A percentile compares a stretch with the other conserved stretches of the same genome.
These are phyloP conservation scores for Phycomyces blakesleeanus DNA, from an alignment of 192 early-diverging fungal genomes.

Conservation along the genomic window DNA sequence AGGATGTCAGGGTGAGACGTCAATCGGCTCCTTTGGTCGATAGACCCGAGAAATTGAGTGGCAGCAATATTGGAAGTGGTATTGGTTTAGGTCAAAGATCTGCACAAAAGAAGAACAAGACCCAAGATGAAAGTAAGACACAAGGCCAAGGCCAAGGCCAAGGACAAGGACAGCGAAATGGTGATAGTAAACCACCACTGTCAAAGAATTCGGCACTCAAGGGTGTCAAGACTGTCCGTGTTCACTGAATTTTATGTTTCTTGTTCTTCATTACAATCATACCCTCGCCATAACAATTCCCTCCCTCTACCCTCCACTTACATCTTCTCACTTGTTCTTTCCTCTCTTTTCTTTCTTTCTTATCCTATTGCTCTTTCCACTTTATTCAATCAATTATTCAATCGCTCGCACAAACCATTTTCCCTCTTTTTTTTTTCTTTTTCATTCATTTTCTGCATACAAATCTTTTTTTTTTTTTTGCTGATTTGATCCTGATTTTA, in stretches of 20 bases:
- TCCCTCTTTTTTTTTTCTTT: too few relatives aligned
- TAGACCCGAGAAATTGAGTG: not conserved
- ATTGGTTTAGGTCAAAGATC: too few relatives aligned
- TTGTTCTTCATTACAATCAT: too few relatives aligned
- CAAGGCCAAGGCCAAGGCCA: too few relatives aligned
- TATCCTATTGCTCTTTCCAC: not conserved
- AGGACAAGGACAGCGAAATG: too few relatives aligned
- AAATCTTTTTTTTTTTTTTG: too few relatives aligned
- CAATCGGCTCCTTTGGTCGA: conserved; percentile 14
- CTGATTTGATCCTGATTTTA: too few relatives aligned
- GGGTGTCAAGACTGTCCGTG: conserved; percentile 10
- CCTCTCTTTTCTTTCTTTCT: not conserved
- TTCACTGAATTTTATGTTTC: conserved; percentile 17
- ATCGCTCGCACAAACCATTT: too few relatives aligned
- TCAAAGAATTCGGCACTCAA: not conserved
- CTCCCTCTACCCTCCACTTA: conserved; percentile 5
- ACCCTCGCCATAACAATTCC: not conserved
- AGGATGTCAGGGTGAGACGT: conserved; percentile 3
- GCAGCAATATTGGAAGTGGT: too few relatives aligned
- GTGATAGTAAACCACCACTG: not conserved
- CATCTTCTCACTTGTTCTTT: not conserved
- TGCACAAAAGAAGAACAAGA: not conserved
- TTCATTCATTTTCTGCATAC: too few relatives aligned
- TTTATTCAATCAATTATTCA: too few relatives aligned
- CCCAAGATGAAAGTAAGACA: not conserved